Base-by-base conservation (phyloP, 768 basidiomycete species). In the Albatrellus ellisii region DNA sequence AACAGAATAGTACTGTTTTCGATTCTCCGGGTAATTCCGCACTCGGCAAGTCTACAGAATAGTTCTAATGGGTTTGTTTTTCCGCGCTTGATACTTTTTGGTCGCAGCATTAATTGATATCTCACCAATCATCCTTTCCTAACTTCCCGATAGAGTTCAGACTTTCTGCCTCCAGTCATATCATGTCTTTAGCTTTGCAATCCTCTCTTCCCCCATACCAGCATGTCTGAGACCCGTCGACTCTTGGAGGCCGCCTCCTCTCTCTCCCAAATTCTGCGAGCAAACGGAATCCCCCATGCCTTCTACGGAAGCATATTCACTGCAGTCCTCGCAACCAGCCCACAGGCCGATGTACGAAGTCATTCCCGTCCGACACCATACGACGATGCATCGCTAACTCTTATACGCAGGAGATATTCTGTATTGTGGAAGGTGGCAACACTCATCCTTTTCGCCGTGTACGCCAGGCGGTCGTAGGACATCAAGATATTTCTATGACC, bases 281-380 rank as follows among this genome's bases (percentile, higher is more conserved):
- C 67, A 26, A 62, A 66, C 27, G 64, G 64, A 44, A 73, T 87
- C 41, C 75, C 80, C 8, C 86, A 90, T 54, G 87, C 85, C 24
- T 88, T 89, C 60, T 70, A 89, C 52, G 86, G 86, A 10, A 79
- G 70, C 53, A 60, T 86, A 44, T 62, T 86, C 50, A 74, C 76
- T 25, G 79, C 86, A 20, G 62, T 79, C 26, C 68, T 90, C 36
- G 70, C 81, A 28, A 76, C 76, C 51, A 69, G 62, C 51, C 65
- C 76, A 32, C 72, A 76, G 32, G 68, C 76, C 47, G 78, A 87
- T 56, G 86, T 79, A 54, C 44, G 74, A 5, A 40, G 25, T n/a
- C 21, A 43, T 35, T 33, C 12, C 43, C 15, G 43, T 12, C 31
- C 25, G 44, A 26, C 43, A 34, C n/a, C n/a, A n/a, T n/a, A n/a